Evolutionary conservation across 148 eudicot genomes (phyloP).

Genomic region (Fallopia convolvulus): DNA sequence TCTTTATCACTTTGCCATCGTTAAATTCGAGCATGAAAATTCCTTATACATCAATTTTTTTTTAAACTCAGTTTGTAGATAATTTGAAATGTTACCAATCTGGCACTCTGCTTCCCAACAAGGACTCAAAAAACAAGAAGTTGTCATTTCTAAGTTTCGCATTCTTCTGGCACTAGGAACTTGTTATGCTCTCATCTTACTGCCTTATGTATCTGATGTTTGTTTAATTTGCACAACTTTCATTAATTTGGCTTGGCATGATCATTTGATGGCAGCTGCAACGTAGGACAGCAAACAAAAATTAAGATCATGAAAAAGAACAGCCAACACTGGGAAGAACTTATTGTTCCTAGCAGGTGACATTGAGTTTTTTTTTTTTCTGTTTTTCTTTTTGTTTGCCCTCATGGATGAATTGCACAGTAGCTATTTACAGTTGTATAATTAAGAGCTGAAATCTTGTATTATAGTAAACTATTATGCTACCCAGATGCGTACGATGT

Average conservation of each 20-base stretch:
- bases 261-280: constrained; percentile 13
- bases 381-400: neutral
- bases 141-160: no score
- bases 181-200: neutral
- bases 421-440: neutral
- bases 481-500: no score
- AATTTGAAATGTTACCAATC: neutral
- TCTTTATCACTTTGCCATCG: neutral
- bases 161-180: neutral
- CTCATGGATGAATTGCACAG: neutral
- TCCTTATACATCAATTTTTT: neutral
- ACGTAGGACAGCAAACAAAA: constrained; percentile 34
- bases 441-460: no score
- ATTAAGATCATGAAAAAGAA: constrained; percentile 37
- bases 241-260: neutral
- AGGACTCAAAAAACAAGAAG: no score
- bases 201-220: neutral
- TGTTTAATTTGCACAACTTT: no score
- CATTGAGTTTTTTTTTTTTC: neutral
- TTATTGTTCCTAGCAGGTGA: constrained; percentile 33
- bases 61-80: neutral
- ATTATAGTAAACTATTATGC: no score
- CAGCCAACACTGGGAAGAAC: constrained; percentile 36
- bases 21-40: neutral
- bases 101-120: neutral